phyloP scores from a whole-genome alignment of 306 rosid genomes.

The Vigna angularis region DNA sequence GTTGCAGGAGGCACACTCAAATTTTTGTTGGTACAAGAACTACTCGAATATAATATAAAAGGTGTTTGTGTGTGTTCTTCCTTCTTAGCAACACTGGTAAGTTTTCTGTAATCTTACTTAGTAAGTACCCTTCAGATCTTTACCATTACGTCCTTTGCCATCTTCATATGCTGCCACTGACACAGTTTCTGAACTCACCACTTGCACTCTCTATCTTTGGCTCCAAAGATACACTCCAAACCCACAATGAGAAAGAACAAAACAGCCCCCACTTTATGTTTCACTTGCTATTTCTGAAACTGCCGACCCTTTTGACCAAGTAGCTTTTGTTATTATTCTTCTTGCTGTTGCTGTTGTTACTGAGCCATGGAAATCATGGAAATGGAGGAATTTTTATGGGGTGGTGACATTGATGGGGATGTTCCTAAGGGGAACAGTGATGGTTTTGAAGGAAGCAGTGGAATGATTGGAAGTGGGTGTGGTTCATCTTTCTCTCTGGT shows the following conservation, averaged over 20 bases:
- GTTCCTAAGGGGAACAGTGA: conserved; percentile 23
- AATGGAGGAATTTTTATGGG: conserved; percentile 60
- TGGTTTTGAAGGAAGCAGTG: conserved; percentile 50
- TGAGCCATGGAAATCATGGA: conserved; percentile 59
- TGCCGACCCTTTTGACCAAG: conserved; percentile 12
- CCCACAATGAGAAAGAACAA: conserved; percentile 36
- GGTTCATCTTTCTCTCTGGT: conserved; percentile 65
- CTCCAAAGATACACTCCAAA: conserved; percentile 26
- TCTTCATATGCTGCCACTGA: conserved; percentile 37
- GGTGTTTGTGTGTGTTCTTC: conserved; percentile 10
- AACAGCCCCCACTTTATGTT: not conserved
- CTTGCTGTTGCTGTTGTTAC: not conserved
- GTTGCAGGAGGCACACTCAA: not conserved
- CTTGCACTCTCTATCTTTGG: conserved; percentile 26
- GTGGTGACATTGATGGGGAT: conserved; percentile 40
- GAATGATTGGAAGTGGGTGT: conserved; percentile 47
- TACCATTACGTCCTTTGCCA: conserved; percentile 31
- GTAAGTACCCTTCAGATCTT: conserved; percentile 26
- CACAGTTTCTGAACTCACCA: conserved; percentile 37
- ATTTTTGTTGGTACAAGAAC: not conserved
- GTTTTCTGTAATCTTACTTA: conserved; percentile 11
- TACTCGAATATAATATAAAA: conserved; percentile 35
- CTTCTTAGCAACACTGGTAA: conserved; percentile 1
- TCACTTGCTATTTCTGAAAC: conserved; percentile 33
- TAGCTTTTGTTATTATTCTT: not conserved